Base-by-base conservation (phyloP, 192 early-diverging fungal genomes). In the Backusella australiensis region DNA sequence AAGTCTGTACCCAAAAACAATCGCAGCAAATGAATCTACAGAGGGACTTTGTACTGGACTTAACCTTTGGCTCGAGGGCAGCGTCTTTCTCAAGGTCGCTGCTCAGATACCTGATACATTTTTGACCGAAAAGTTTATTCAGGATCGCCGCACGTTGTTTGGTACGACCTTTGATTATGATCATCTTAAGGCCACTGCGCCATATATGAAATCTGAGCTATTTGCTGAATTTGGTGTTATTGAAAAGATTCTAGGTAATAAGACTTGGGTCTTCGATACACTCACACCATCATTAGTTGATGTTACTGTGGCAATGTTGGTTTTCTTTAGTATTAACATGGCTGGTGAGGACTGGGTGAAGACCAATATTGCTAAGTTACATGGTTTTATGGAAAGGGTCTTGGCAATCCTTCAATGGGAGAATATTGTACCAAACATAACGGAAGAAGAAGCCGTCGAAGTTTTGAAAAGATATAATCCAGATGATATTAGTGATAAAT, bases 241-340 rank as follows among this genome's bases (percentile, higher is more conserved):
- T 8, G 46, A 78, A 26, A 17, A 34, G 8, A n/a, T 68, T 4
- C 39, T 78, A 32, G 23, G 36, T 38, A 0, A 23, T 26, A 46
- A 59, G 2, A 52, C 23, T 4, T 80, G 78, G 78, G 8, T 76
- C 5, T 41, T 80, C 8, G 74, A 76, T 34, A 80, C 78, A 0
- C 12, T 7, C 0, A 26, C 56, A 7, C 41, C 53, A 7, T 80
- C 79, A 17, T 36, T 52, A 17, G 75, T 66, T 1, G 75, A 80
- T 38, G 59, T 80, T 9, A 42, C 41, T 70, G 34, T 73, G 6
- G 75, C 71, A 0, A 77, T 74, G 75, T 26, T 38, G 9, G 39
- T 71, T 44, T 71, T 26, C n/a, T 71, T 71, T 23, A 15, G 9
- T 11, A 14, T 44, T 14, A 21, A 42, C 3, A 26, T 42, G n/a